Evolutionary conservation across 2,329 filamentous ascomycete genomes (phyloP).

Genomic region (Didymella pinodella): DNA sequence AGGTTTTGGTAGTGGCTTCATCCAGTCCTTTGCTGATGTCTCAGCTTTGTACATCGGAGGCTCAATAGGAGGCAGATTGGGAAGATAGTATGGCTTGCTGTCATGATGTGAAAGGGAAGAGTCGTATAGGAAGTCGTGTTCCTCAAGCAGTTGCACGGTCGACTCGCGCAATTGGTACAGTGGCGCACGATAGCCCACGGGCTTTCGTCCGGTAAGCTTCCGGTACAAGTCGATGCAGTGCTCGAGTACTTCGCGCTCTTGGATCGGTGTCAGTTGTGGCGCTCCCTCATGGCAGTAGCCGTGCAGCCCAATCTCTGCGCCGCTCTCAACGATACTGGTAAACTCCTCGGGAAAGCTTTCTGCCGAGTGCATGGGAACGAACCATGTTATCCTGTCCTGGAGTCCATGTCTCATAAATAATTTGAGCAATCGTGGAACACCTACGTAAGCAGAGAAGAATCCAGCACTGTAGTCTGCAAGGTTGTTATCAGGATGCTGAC

Average conservation of each 20-base stretch:
- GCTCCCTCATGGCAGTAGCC: conserved; percentile 61
- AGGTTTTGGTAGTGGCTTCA: conserved; percentile 52
- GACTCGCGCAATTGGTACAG: conserved; percentile 60
- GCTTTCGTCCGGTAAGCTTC: conserved; percentile 55
- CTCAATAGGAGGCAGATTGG: conserved; percentile 52
- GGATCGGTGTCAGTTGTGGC: conserved; percentile 56
- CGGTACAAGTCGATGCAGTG: conserved; percentile 58
- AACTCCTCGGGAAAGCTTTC: conserved; percentile 65
- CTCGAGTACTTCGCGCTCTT: conserved; percentile 60
- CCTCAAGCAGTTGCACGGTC: conserved; percentile 59
- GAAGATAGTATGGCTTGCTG: conserved; percentile 59
- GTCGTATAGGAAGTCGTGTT: conserved; percentile 61
- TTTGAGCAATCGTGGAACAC: conserved; percentile 63
- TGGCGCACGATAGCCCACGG: conserved; percentile 61
- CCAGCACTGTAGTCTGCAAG: conserved; percentile 65
- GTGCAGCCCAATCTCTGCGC: conserved; percentile 62
- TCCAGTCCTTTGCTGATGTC: conserved; percentile 54
- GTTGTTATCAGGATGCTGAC: conserved; percentile 60
- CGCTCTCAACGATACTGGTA: conserved; percentile 59
- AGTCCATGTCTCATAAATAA: conserved; percentile 62
- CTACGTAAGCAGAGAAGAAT: conserved; percentile 65
- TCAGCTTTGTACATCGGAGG: conserved; percentile 52
- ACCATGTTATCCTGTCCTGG: conserved; percentile 65
- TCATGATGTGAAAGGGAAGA: conserved; percentile 61
- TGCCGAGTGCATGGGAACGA: conserved; percentile 66